Percentiles rank a stretch among this genome's conserved stretches.
Evolutionary conservation across 2,329 filamentous ascomycete species (phyloP).

Genomic region (Coleophoma cylindrospora): DNA sequence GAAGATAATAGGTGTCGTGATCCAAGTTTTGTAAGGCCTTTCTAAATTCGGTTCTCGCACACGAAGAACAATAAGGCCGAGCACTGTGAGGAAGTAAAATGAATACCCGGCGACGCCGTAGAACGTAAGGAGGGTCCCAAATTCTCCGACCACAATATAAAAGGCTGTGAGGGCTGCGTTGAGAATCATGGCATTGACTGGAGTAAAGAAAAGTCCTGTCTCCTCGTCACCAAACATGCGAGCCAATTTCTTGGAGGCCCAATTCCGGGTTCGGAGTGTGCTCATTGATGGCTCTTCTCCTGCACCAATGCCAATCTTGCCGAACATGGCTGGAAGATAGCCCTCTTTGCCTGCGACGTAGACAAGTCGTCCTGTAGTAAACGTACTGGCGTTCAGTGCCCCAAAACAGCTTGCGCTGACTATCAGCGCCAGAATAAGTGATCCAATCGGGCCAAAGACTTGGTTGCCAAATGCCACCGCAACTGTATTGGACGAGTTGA

Average conservation of each 20-base stretch:
- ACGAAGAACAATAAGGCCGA: slow-evolving; percentile 85
- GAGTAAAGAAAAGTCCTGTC: slow-evolving; percentile 82
- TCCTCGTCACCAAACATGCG: slow-evolving; percentile 70
- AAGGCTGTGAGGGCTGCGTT: slow-evolving; percentile 68
- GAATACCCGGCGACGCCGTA: slow-evolving; percentile 96
- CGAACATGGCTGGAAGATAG: slow-evolving; percentile 81
- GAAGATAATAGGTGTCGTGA: slow-evolving; percentile 94
- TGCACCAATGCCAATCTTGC: slow-evolving; percentile 67
- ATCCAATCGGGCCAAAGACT: slow-evolving; percentile 81
- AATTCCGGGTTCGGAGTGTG: slow-evolving; percentile 45
- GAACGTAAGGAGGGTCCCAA: slow-evolving; percentile 87
- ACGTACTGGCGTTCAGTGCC: slow-evolving; percentile 88
- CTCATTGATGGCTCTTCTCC: slow-evolving; percentile 34
- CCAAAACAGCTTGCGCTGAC: slow-evolving; percentile 92
- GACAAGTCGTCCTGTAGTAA: slow-evolving; percentile 86
- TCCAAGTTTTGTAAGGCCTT: slow-evolving; percentile 92
- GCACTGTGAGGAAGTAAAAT: slow-evolving; percentile 94
- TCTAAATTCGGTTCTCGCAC: slow-evolving; percentile 85
- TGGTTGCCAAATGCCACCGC: slow-evolving; percentile 88
- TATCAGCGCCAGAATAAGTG: slow-evolving; percentile 79
- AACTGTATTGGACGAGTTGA: slow-evolving; percentile 90
- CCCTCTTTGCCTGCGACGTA: slow-evolving; percentile 95
- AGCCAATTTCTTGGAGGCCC: slow-evolving; percentile 53
- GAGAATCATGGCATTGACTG: slow-evolving; percentile 84
- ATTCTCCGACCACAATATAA: slow-evolving; percentile 86